These are phyloP conservation scores for Neurospora pannonica DNA, from an alignment of 495 filamentous ascomycete genomes.

Conservation along the genomic window DNA sequence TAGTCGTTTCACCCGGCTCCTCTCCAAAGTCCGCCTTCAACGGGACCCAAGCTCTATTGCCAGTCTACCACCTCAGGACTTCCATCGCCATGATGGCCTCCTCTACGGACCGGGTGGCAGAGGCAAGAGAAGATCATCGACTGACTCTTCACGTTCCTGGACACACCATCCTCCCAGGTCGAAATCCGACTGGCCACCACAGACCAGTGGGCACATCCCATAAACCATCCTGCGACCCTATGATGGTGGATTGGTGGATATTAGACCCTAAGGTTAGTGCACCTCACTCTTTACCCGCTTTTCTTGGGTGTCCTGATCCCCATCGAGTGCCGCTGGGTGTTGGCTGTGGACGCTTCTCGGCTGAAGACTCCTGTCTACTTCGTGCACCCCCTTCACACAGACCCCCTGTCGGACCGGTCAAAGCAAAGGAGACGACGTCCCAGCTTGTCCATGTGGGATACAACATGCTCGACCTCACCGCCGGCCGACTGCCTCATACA, in stretches of 20 bases:
- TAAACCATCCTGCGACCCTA: background rate
- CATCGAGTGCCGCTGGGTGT: background rate
- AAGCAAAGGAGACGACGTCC: background rate
- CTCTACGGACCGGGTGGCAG: background rate
- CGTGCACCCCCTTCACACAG: background rate
- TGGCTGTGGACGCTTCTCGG: conserved; percentile 8
- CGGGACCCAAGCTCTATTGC: background rate
- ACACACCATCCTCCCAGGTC: background rate
- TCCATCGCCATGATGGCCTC: background rate
- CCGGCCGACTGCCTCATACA: background rate
- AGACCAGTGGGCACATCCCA: background rate
- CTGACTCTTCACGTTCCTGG: background rate
- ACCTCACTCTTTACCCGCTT: background rate
- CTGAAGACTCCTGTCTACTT: conserved; percentile 9
- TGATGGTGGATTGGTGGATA: background rate
- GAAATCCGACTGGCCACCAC: background rate
- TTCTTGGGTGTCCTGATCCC: background rate
- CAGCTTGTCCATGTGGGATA: background rate
- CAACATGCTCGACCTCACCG: background rate
- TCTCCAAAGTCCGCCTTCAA: background rate
- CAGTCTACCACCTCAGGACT: background rate
- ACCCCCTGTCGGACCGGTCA: background rate
- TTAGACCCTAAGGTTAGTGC: background rate
- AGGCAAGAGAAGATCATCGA: background rate
- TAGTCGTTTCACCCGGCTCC: background rate